These are phyloP conservation scores for Incumbomyces lentus DNA, from an alignment of 2,329 filamentous ascomycete species.

Conservation along the genomic window DNA sequence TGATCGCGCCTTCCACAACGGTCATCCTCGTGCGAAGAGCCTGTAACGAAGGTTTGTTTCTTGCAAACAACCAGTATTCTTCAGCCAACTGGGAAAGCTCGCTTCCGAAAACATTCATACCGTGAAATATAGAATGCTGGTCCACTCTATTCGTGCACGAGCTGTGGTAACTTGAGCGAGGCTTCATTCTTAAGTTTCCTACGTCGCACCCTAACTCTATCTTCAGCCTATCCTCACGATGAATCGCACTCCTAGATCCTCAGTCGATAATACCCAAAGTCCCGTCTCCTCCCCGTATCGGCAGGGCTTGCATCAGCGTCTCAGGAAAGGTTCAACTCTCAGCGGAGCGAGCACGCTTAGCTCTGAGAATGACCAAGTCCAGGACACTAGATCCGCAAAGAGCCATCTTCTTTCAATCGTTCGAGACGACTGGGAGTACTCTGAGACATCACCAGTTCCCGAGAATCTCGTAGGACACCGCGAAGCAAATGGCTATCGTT, in stretches of 20 bases:
- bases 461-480: conserved; percentile 5
- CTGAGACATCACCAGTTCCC: conserved; percentile 7
- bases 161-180: conserved; percentile 2
- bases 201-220: background rate
- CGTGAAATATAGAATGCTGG: too few relatives aligned
- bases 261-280: conserved; percentile 2
- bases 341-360: conserved; percentile 10
- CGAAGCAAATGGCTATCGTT: conserved; percentile 14
- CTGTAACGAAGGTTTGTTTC: too few relatives aligned
- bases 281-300: conserved; percentile 9
- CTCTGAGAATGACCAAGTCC: conserved; percentile 1
- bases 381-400: conserved; percentile 14
- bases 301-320: conserved; percentile 16
- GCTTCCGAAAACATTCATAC: too few relatives aligned
- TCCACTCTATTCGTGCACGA: background rate
- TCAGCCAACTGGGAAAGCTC: too few relatives aligned
- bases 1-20: too few relatives aligned
- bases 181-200: background rate
- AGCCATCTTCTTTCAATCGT: conserved; percentile 14
- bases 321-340: conserved; percentile 18
- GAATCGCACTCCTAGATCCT: conserved; percentile 4
- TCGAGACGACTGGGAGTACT: conserved; percentile 20
- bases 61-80: too few relatives aligned
- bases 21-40: too few relatives aligned
- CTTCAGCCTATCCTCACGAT: background rate